Evolutionary conservation across 129 eudicot species (phyloP).

Genomic region (Chrysanthemum lavandulifolium): DNA sequence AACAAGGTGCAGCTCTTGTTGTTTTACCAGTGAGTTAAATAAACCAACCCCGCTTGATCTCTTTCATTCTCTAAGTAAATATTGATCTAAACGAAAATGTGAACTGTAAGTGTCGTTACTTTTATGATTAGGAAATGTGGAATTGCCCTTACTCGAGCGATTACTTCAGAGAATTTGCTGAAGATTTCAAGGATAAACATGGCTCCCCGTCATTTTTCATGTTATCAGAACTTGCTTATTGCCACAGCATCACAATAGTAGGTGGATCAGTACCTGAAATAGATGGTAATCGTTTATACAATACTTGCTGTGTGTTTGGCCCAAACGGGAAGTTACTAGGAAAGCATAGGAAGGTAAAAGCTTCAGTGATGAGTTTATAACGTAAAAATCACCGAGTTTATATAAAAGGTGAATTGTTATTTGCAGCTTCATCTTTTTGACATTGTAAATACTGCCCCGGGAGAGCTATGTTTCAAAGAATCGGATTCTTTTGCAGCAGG

Average conservation of each 20-base stretch:
- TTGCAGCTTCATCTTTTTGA: constrained; percentile 55
- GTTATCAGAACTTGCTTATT: constrained; percentile 38
- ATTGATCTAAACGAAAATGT: no score
- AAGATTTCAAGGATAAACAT: no score
- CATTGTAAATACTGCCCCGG: constrained; percentile 28
- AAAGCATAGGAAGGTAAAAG: constrained; percentile 48
- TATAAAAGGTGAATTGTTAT: not conserved
- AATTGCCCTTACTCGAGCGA: constrained; percentile 34
- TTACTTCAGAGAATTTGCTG: no score
- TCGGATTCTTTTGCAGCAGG: constrained; percentile 37
- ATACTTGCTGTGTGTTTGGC: constrained; percentile 42
- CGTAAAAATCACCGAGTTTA: not conserved
- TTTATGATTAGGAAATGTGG: constrained; percentile 44
- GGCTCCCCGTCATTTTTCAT: constrained; percentile 22
- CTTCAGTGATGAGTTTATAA: not conserved
- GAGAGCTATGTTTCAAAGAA: constrained; percentile 39
- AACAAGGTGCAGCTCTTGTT: constrained; percentile 8
- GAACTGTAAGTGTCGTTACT: no score
- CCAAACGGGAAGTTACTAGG: constrained; percentile 37
- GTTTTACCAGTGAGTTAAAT: constrained; percentile 3
- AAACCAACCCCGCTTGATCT: not conserved
- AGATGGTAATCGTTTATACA: constrained; percentile 26
- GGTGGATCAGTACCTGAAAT: constrained; percentile 45
- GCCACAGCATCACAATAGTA: constrained; percentile 27
- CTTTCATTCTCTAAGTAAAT: not conserved